Base-by-base conservation (phyloP, 371 early-diverging fungal genomes). In the Syncephalastrum racemosum region DNA sequence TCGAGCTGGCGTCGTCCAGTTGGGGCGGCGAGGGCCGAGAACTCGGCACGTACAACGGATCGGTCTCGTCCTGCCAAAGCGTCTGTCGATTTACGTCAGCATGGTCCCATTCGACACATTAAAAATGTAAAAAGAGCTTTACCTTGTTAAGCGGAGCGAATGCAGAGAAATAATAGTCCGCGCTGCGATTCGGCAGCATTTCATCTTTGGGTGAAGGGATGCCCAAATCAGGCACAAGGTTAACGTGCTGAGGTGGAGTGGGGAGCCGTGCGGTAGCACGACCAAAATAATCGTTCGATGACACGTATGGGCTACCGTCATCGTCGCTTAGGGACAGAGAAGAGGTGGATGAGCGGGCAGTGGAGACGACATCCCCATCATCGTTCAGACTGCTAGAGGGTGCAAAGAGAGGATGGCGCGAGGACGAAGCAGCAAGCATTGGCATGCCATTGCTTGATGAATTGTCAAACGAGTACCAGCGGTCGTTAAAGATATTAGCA, bases 191-290 rank as follows among this genome's bases (percentile, higher is more conserved):
- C 36, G 36, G 36, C 36, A 31, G 36, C 36, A 31, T 31, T 59
- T 68, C 66, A 31, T 58, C 50, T 42, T 57, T 56, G 6, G 63
- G 63, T 15, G 70, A 66, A 23, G 55, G 60, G 14, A 66, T 65
- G 8, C 58, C 66, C 15, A 54, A 45, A 46, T 65, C 69, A 12
- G 62, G 43, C 46, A 68, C 58, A 16, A 52, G 52, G 40, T 50
- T 50, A 57, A 23, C 23, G 49, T 41, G 52, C 52, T 47, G 15
- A 40, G 46, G 44, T 46, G 59, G 65, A 51, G 46, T 62, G 13
- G 5, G 62, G 50, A 55, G 60, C 47, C 22, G 59, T 53, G 45
- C 62, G 44, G 47, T 65, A 50, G 41, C 55, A 43, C 27, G 66
- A 49, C 46, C 66, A 54, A 43, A 62, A 49, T 23, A 54, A 20